phyloP scores from a whole-genome alignment of 192 early-diverging fungal genomes.

The Coemansia sp. region DNA sequence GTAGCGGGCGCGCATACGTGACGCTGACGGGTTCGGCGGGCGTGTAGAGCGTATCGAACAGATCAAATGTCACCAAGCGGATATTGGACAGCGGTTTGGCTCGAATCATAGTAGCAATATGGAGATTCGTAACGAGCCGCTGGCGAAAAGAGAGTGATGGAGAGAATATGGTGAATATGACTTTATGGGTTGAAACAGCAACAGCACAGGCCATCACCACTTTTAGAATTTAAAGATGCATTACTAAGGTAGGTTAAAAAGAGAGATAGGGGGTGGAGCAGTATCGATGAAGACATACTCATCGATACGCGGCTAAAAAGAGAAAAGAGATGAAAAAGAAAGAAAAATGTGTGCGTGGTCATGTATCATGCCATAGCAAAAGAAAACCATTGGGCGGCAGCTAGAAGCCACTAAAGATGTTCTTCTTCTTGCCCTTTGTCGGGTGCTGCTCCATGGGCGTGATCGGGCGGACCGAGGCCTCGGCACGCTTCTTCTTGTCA shows the following conservation, averaged over 20 bases:
- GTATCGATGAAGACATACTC: background rate
- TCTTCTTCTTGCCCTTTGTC: slow-evolving; percentile 55
- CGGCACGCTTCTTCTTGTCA: slow-evolving; percentile 88
- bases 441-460: slow-evolving; percentile 52
- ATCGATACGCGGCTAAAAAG: slow-evolving; percentile 1
- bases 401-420: slow-evolving; percentile 54
- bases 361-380: slow-evolving; percentile 4
- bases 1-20: slow-evolving; percentile 33
- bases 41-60: slow-evolving; percentile 61
- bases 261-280: background rate
- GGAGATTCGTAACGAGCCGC: background rate
- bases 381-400: background rate
- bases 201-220: too few species aligned
- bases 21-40: slow-evolving; percentile 38
- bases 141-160: background rate
- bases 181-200: too few species aligned
- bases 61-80: slow-evolving; percentile 63
- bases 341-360: slow-evolving; percentile 4
- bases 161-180: background rate
- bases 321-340: background rate
- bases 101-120: background rate
- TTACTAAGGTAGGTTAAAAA: slow-evolving; percentile 2
- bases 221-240: too few species aligned
- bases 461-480: slow-evolving; percentile 51
- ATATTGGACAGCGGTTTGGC: slow-evolving; percentile 27